Evolutionary conservation across 164 flowering plant species (phyloP), one percentile per base, ranked within the genome.

Genomic region (Berberis vulgaris): DNA sequence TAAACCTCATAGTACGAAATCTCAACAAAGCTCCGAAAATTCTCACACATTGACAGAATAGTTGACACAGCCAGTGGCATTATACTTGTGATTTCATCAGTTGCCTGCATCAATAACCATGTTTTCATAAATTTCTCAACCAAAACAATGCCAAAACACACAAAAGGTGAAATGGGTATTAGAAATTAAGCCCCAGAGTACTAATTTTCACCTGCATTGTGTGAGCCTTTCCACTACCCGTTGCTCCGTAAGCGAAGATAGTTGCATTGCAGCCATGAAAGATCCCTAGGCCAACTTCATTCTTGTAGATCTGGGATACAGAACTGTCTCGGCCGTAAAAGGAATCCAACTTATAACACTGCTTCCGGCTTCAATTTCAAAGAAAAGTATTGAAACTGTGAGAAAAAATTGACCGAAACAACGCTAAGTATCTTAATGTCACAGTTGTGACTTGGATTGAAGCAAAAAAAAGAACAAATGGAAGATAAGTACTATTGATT

Each of bases 201-300:
- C 13, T 4, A 57, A 57, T 0, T 57, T 42, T 44, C 47, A 87
- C 99, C 97, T 94, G 96, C 96, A 95, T 91, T 0, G 97, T 89
- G 72, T 79, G 85, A 1, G 97, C 91, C 52, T 95, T 95, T 26
- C 99, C 97, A 61, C 97, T 95, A 1, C 99, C 97, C 2, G 99
- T 91, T 58, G 97, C 97, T 2, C 99, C 99, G 64, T 89, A 87
- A 57, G 97, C 99, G 56, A 95, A 91, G 7, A 91, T 87, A 2
- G 97, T 86, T 2, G 89, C 90, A 64, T 91, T 95, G 57, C 61
- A 74, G 1, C 96, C 97, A 11, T 64, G 65, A 65, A 91, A 85
- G n/a, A 86, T 62, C 57, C 84, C 86, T 26, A 88, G 83, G 55
- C 66, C 74, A 43, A 95, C 92, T 77, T 95, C 99, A 45, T 61